These are phyloP conservation scores for Pichia sp. DNA, from an alignment of 1,139 yeast species.

Conservation along the genomic window DNA sequence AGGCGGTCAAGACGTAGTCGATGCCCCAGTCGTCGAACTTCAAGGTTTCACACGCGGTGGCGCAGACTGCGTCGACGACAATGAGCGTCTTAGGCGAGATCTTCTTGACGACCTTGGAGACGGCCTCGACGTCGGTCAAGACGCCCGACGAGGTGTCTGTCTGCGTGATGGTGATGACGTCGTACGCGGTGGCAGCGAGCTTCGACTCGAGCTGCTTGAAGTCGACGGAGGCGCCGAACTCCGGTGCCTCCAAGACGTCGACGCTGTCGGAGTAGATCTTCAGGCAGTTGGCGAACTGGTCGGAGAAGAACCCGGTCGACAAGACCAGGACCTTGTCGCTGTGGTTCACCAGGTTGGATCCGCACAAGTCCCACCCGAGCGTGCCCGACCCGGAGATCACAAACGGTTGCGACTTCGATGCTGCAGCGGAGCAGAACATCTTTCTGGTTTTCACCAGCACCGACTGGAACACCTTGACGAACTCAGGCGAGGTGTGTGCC, in stretches of 20 bases:
- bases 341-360: constrained; percentile 62
- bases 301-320: constrained; percentile 92
- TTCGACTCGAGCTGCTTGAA: constrained; percentile 45
- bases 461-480: constrained; percentile 66
- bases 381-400: constrained; percentile 91
- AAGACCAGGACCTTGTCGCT: constrained; percentile 73
- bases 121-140: constrained; percentile 62
- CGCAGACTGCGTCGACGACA: constrained; percentile 91
- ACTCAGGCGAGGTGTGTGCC: constrained; percentile 89
- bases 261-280: constrained; percentile 66
- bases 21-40: constrained; percentile 88
- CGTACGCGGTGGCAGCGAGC: constrained; percentile 36
- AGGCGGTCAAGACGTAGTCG: constrained; percentile 84
- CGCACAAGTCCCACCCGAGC: constrained; percentile 90
- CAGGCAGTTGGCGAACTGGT: constrained; percentile 77
- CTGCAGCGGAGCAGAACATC: constrained; percentile 62
- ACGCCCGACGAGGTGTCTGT: constrained; percentile 97
- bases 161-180: constrained; percentile 81
- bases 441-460: constrained; percentile 65
- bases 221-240: constrained; percentile 67
- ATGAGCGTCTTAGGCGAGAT: constrained; percentile 76
- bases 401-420: constrained; percentile 65
- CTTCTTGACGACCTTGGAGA: constrained; percentile 57
- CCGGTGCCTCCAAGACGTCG: constrained; percentile 60
- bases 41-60: constrained; percentile 82